Evolutionary conservation across 169 alveolate species (phyloP).

Genomic region (Pseudocohnilembus persalinus): DNA sequence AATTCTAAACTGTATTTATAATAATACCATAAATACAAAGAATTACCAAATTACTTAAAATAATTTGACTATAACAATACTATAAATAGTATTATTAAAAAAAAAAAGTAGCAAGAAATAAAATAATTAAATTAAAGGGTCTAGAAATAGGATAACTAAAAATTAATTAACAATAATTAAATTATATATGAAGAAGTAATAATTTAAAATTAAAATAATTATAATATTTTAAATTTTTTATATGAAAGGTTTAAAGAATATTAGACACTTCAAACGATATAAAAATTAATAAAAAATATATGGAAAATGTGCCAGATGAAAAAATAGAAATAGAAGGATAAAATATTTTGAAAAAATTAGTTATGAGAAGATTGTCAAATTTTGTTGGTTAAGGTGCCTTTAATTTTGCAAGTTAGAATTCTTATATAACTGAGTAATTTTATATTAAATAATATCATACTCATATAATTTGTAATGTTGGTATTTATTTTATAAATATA

Average conservation of each 20-base stretch:
- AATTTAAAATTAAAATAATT: neutral
- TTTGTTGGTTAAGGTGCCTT: constrained; percentile 87
- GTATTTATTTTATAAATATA: neutral
- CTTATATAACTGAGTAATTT: constrained; percentile 73
- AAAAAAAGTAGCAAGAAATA: constrained; percentile 42
- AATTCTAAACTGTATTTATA: constrained; percentile 32
- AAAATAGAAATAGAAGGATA: constrained; percentile 66
- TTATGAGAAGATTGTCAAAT: constrained; percentile 70
- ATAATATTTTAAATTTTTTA: constrained; percentile 48
- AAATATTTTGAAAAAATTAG: constrained; percentile 61
- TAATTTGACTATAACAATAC: constrained; percentile 14
- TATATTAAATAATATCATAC: too few relatives aligned
- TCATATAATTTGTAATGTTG: too few relatives aligned
- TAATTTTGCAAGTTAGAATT: constrained; percentile 72
- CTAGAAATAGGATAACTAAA: neutral
- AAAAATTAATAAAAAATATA: constrained; percentile 52
- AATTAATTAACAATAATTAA: constrained; percentile 16
- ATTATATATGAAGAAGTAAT: constrained; percentile 6
- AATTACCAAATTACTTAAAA: constrained; percentile 19
- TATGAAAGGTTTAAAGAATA: constrained; percentile 58
- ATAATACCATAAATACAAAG: neutral
- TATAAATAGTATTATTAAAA: constrained; percentile 45
- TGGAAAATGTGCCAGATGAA: constrained; percentile 57
- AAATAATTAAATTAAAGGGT: constrained; percentile 12
- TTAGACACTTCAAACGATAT: constrained; percentile 49